Conservation (phyloP, 768 basidiomycete genomes). For the Naganishia randhawae region DNA sequence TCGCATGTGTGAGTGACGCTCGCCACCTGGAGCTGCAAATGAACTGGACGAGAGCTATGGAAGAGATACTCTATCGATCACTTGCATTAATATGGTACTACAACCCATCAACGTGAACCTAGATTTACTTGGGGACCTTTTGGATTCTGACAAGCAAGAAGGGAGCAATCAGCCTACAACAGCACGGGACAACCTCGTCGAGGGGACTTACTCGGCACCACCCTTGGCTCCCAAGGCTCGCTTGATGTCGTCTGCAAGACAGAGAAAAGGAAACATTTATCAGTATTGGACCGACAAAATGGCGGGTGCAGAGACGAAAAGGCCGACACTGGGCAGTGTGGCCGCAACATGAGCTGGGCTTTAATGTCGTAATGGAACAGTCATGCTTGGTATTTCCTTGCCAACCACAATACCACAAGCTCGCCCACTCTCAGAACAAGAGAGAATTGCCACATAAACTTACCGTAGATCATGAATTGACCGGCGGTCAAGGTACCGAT, state of each 20-base stretch:
- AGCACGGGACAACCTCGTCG: too few species aligned
- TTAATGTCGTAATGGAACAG: too few species aligned
- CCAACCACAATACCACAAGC: too few species aligned
- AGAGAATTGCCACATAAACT: too few species aligned
- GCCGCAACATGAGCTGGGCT: too few species aligned
- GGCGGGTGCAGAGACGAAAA: conserved; percentile 22
- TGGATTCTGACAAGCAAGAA: conserved; percentile 13
- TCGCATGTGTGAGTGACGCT: background rate
- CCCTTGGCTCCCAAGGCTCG: conserved; percentile 48
- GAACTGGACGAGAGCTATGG: background rate
- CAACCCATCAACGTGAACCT: background rate
- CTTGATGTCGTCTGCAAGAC: conserved; percentile 40
- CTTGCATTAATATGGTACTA: background rate
- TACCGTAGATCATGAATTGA: conserved; percentile 52
- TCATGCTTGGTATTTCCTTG: too few species aligned
- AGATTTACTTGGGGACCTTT: conserved; percentile 29
- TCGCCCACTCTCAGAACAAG: too few species aligned
- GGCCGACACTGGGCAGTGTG: too few species aligned
- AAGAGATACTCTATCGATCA: conserved; percentile 8
- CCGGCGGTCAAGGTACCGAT: conserved; percentile 54
- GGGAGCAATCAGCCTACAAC: background rate
- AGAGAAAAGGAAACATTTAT: background rate
- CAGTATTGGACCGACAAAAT: background rate
- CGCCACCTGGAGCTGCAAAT: background rate
- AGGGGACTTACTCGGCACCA: conserved; percentile 41